Evolutionary conservation across 164 flowering plant genomes (phyloP), one percentile per base, ranked within the genome.

Genomic region (Vitis riparia): DNA sequence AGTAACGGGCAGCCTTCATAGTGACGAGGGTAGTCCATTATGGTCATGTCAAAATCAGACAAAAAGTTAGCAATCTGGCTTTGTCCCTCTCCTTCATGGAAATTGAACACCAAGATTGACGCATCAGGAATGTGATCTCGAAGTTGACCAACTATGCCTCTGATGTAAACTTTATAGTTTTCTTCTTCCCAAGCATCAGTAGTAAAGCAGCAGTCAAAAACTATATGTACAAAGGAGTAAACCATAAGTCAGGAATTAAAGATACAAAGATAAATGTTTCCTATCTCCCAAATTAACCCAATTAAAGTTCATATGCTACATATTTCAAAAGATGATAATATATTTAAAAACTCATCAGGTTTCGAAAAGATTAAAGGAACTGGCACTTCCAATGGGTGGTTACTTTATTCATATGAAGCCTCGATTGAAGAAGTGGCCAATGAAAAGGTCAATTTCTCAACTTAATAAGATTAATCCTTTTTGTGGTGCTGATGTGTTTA

Each of bases 1-100:
- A 93, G 91, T 62, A 95, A 68, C 1, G 98, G 97, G 68, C 94
- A 91, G 30, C 97, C 92, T 74, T 90, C 93, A 67, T 91, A 93
- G 10, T 93, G 93, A 62, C 88, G 79, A 73, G 99, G 99, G 68
- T 95, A 95, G 75, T 95, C 99, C 98, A 95, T 91, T 65, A 91
- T 83, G 47, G 95, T 91, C 85, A 93, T 78, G 71, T 91, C 98
- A 81, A 80, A 84, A 66, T 88, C 90, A 0, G 90, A 79, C 73
- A 95, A 76, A 48, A 84, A 70, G 59, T 78, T 73, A 16, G 89
- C 81, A 53, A 87, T 69, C 76, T 64, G 81, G 75, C 90, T 93
- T 65, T 70, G 82, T 56, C 73, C 76, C 48, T 80, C 87, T 65
- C 83, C 93, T 66, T 87, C 91, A 12, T 90, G 83, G 62, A 95